Evolutionary conservation across 73 alveolate species (phyloP), one percentile per base, ranked within the genome.

Genomic region (Durusdinium trenchii): DNA sequence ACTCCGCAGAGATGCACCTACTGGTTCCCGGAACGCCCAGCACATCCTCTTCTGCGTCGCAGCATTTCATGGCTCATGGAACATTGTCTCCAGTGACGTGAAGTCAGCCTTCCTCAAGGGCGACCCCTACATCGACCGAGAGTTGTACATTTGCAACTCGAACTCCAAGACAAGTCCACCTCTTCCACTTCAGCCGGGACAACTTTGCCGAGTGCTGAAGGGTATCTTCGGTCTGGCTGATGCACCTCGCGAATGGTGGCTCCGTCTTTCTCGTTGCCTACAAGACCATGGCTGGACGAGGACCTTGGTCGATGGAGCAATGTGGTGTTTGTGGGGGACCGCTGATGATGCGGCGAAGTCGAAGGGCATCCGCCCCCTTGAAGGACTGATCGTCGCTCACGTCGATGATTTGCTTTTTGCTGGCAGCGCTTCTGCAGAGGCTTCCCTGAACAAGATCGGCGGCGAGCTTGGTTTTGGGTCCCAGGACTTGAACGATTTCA

Each of bases 21-120:
- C 84, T 0, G 83, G 84, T 0, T 38, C 57, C 5, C 10, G 95
- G 35, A 23, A 43, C 40, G 64, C 95, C 3, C 95, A 60, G 50
- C 95, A 86, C 57, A 3, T 86, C 0, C 84, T 86, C 26, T 86
- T 86, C 38, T 42, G 38, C 48, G n/a, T 86, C 38, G 76, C 95
- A 16, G 67, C 69, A n/a, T 38, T 3, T 48, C 64, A 30, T n/a
- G 6, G 46, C 30, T 32, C 35, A 1, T 86, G 95, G 95, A 6
- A 12, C 0, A 10, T 89, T 40, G 45, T 64, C 28, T 18, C 73
- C 3, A 71, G 73, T 0, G 96, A 89, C 52, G 69, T 89, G 42
- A 86, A 73, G 48, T 30, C 86, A 2, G 96, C 96, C 30, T 62
- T 89, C 46, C 86, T 89, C 38, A 89, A 62, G 23, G 84, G 95